Percentiles rank a stretch among this genome's conserved stretches.
Evolutionary conservation across 805 yeast species (phyloP).

Genomic region (Candida ovalis): DNA sequence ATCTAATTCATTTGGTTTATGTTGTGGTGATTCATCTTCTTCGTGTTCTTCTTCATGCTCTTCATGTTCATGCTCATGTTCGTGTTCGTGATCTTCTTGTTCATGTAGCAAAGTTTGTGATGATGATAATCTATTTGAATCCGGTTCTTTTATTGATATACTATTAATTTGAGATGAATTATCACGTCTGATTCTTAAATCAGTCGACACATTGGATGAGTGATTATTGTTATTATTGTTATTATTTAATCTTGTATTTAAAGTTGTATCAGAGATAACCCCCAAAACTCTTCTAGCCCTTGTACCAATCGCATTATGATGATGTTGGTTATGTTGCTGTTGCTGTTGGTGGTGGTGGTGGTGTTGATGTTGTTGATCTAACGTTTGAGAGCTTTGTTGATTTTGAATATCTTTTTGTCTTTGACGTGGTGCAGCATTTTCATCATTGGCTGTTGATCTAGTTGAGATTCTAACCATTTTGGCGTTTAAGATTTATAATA

Average conservation of each 20-base stretch:
- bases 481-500: background rate
- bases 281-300: conserved; percentile 27
- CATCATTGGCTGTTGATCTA: conserved; percentile 22
- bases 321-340: conserved; percentile 1
- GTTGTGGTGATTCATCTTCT: background rate
- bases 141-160: background rate
- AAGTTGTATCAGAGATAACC: conserved; percentile 24
- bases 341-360: conserved; percentile 3
- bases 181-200: background rate
- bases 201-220: background rate
- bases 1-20: too few species aligned
- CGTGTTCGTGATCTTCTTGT: conserved; percentile 4
- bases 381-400: conserved; percentile 1
- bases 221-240: background rate
- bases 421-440: conserved; percentile 16
- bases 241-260: conserved; percentile 15
- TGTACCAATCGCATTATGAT: too few species aligned
- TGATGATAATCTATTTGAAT: background rate
- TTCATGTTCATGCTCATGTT: conserved; percentile 14
- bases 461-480: conserved; percentile 17
- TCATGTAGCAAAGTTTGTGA: background rate
- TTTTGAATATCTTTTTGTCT: background rate
- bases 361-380: background rate
- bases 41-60: conserved; percentile 12
- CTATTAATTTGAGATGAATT: background rate